These are phyloP conservation scores for Spironucleus salmonicida DNA, from an alignment of 208 protist genomes.

Conservation along the genomic window DNA sequence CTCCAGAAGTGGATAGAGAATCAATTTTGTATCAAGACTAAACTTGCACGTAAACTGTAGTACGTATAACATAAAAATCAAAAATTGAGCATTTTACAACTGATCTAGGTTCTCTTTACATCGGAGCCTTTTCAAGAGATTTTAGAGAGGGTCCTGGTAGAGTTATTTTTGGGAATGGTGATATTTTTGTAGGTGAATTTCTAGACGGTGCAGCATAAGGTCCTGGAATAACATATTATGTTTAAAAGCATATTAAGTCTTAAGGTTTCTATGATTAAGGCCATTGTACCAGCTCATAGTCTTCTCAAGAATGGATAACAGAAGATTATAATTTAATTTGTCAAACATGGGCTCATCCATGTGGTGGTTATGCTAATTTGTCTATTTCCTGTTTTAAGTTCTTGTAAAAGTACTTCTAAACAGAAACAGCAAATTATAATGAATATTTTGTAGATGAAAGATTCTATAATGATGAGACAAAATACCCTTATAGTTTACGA, in stretches of 20 bases:
- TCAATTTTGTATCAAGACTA: neutral
- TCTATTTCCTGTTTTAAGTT: no score
- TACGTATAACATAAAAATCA: neutral
- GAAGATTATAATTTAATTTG: slow-evolving; percentile 13
- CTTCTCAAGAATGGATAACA: neutral
- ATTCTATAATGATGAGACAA: no score
- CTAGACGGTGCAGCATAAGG: neutral
- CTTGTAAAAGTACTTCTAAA: no score
- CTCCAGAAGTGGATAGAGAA: neutral
- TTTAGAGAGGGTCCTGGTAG: neutral
- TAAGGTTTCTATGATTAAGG: slow-evolving; percentile 21
- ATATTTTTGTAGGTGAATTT: slow-evolving; percentile 21
- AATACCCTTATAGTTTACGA: no score
- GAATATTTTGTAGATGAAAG: no score
- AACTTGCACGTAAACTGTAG: neutral
- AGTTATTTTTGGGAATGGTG: slow-evolving; percentile 21
- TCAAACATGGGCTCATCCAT: no score
- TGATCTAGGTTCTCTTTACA: slow-evolving; percentile 3
- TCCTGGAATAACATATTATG: neutral
- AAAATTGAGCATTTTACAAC: neutral
- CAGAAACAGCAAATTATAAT: no score
- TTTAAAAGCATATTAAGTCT: neutral
- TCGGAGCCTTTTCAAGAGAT: neutral
- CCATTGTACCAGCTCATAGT: neutral
- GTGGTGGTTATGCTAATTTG: no score